phyloP scores from a whole-genome alignment of 805 yeast genomes.

The Cyberlindnera mrakii region DNA sequence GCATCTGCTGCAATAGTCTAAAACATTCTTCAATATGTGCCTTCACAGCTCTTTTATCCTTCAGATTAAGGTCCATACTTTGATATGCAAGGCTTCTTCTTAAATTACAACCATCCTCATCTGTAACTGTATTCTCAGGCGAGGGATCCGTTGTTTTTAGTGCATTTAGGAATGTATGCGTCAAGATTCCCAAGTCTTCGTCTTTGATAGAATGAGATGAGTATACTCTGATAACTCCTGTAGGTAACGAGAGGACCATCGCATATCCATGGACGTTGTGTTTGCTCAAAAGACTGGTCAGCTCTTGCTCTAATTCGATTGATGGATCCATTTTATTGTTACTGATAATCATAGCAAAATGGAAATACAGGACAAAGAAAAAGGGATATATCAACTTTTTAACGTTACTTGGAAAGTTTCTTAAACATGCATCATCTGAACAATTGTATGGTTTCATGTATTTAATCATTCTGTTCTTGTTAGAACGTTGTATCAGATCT shows the following conservation, averaged over 20 bases:
- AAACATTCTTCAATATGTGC: conserved; percentile 12
- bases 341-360: background rate
- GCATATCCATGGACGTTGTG: background rate
- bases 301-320: background rate
- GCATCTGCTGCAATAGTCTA: conserved; percentile 31
- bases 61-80: background rate
- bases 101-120: background rate
- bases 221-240: conserved; percentile 1
- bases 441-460: too few relatives aligned
- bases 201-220: background rate
- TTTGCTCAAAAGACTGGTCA: background rate
- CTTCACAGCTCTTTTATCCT: background rate
- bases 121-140: background rate
- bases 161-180: background rate
- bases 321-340: conserved; percentile 24
- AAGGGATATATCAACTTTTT: too few relatives aligned
- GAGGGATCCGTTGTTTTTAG: background rate
- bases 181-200: background rate
- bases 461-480: too few relatives aligned
- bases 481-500: too few relatives aligned
- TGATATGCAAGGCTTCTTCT: background rate
- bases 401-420: too few relatives aligned
- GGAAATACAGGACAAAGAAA: background rate
- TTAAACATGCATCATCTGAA: too few relatives aligned
- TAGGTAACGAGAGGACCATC: background rate